Conservation (phyloP, 768 basidiomycete species). For the Clavulina sp. region DNA sequence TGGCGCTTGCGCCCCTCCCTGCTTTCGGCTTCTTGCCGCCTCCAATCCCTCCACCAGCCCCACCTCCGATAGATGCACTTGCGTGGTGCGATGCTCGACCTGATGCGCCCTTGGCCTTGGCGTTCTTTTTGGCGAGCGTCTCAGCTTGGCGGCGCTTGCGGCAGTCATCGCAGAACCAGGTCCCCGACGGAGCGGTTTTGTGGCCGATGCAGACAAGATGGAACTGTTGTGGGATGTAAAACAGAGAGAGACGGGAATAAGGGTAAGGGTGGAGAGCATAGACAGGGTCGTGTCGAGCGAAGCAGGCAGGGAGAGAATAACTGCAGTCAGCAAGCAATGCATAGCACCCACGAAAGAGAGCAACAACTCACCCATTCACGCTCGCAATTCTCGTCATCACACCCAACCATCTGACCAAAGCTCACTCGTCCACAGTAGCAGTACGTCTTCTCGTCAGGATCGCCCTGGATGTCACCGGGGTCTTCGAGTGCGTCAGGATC, state of each 20-base stretch:
- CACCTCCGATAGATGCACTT: not conserved
- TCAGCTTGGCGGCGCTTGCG: not conserved
- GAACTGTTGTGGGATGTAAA: conserved; percentile 5
- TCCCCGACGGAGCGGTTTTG: conserved; percentile 6
- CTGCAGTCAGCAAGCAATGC: not conserved
- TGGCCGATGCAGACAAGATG: conserved; percentile 8
- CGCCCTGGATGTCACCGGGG: conserved; percentile 1
- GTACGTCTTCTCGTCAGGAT: conserved; percentile 9
- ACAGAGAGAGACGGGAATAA: not conserved
- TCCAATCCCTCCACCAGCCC: not conserved
- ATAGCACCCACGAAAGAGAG: not conserved
- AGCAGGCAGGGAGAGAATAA: not conserved
- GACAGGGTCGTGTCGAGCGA: not conserved
- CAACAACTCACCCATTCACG: conserved; percentile 22
- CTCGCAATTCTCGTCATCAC: conserved; percentile 20
- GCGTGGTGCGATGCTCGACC: not conserved
- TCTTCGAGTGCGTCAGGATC: not conserved
- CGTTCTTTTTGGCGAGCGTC: not conserved
- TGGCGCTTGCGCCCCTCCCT: not conserved
- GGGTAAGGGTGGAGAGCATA: not conserved
- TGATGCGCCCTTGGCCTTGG: not conserved
- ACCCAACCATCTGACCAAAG: conserved; percentile 24
- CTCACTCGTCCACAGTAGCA: conserved; percentile 19
- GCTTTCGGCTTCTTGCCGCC: not conserved
- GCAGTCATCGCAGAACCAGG: conserved; percentile 10